Evolutionary conservation across 768 basidiomycete species (phyloP).

Genomic region (Mrakia blollopis): DNA sequence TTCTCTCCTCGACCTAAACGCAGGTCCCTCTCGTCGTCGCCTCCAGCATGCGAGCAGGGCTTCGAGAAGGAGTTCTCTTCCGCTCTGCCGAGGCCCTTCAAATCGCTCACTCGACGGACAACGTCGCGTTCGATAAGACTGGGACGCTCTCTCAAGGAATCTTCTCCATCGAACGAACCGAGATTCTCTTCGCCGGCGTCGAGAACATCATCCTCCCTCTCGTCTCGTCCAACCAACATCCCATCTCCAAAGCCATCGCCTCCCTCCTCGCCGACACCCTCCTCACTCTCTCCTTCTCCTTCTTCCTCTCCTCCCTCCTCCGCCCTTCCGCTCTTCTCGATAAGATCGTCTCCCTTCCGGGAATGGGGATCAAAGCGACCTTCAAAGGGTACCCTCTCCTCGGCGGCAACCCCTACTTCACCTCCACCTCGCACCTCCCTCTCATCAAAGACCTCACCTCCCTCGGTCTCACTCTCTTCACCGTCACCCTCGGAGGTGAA

Average conservation of each 20-base stretch:
- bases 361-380: slow-evolving; percentile 27
- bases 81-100: slow-evolving; percentile 31
- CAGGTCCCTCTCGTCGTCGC: slow-evolving; percentile 23
- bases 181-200: neutral
- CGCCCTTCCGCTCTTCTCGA: no score
- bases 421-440: slow-evolving; percentile 41
- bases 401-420: slow-evolving; percentile 47
- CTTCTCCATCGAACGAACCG: slow-evolving; percentile 3
- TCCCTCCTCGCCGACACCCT: slow-evolving; percentile 32
- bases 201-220: neutral
- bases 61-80: slow-evolving; percentile 13
- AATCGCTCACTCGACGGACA: neutral
- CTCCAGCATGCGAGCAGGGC: neutral
- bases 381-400: neutral
- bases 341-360: slow-evolving; percentile 40
- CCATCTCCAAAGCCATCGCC: slow-evolving; percentile 43
- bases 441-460: slow-evolving; percentile 34
- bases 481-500: slow-evolving; percentile 20
- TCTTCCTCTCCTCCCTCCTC: neutral
- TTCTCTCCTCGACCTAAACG: neutral
- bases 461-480: slow-evolving; percentile 27
- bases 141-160: slow-evolving; percentile 23
- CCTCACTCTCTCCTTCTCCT: slow-evolving; percentile 23
- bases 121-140: slow-evolving; percentile 30
- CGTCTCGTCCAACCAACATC: neutral